Evolutionary conservation across 176 grass and related monocot genomes (phyloP).

Genomic region (Avena atlantica): DNA sequence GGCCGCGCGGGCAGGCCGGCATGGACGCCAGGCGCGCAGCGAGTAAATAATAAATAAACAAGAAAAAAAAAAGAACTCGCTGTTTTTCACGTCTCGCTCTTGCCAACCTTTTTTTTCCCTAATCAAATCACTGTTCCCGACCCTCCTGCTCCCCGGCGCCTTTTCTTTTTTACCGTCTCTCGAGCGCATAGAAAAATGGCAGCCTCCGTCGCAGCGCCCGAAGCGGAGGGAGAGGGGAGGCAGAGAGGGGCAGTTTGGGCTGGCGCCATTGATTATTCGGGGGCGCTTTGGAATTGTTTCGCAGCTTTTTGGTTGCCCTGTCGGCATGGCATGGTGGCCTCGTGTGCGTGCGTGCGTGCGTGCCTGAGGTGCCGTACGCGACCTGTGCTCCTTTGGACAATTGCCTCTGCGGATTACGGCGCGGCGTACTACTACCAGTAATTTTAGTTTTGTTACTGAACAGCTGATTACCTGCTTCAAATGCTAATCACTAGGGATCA

Average conservation of each 20-base stretch:
- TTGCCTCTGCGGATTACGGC: constrained; percentile 34
- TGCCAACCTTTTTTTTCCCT: constrained; percentile 34
- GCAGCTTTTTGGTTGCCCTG: constrained; percentile 52
- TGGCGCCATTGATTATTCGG: constrained; percentile 38
- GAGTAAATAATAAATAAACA: background rate
- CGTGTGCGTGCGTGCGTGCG: background rate
- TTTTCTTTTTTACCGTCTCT: constrained; percentile 1
- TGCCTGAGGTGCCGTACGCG: background rate
- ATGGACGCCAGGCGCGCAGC: background rate
- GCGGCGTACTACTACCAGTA: background rate
- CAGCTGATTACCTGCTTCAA: background rate
- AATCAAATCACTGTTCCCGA: constrained; percentile 42
- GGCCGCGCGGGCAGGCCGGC: background rate
- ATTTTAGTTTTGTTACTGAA: background rate
- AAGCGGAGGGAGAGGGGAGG: background rate
- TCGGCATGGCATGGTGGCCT: constrained; percentile 3
- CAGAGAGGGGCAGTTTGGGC: background rate
- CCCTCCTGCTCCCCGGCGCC: constrained; percentile 27
- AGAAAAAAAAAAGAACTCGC: background rate
- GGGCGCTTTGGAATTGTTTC: constrained; percentile 22
- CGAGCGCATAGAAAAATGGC: too few relatives aligned
- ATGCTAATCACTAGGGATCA: background rate
- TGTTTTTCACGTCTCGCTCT: background rate
- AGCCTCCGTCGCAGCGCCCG: constrained; percentile 9
- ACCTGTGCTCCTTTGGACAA: background rate